Conservation (phyloP, 768 basidiomycete genomes). For the Auriscalpium vulgare region DNA sequence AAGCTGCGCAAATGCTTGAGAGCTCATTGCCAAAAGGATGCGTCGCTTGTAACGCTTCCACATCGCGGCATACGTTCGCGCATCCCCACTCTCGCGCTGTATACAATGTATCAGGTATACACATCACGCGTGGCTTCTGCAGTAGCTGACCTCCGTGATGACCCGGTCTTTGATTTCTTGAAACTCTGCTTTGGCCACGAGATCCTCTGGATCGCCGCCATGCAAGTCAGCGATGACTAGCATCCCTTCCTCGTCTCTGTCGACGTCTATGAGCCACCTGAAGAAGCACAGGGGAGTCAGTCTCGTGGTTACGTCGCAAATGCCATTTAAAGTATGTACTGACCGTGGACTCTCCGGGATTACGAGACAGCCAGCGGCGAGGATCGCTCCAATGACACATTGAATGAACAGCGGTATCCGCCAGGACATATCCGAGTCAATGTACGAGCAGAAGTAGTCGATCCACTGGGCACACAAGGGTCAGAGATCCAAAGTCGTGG, state of each 20-base stretch:
- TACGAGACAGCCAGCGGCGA: constrained; percentile 69
- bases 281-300: background rate
- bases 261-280: constrained; percentile 87
- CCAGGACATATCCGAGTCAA: constrained; percentile 85
- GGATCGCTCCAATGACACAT: constrained; percentile 76
- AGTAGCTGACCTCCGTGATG: constrained; percentile 47
- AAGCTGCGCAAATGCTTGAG: constrained; percentile 91
- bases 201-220: constrained; percentile 66
- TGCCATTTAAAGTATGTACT: constrained; percentile 2
- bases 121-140: background rate
- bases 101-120: background rate
- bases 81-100: constrained; percentile 71
- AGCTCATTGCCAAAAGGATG: constrained; percentile 90
- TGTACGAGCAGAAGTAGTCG: constrained; percentile 88
- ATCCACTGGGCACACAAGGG: constrained; percentile 54
- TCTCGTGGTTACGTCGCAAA: background rate
- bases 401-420: constrained; percentile 84
- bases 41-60: constrained; percentile 84
- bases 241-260: constrained; percentile 77
- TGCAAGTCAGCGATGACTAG: constrained; percentile 83
- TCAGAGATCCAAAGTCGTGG: background rate
- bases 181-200: constrained; percentile 73
- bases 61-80: constrained; percentile 69
- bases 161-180: constrained; percentile 83
- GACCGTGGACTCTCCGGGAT: constrained; percentile 90